phyloP scores from a whole-genome alignment of 2,329 filamentous ascomycete species.

The Paracorniculantispora psalliotae region DNA sequence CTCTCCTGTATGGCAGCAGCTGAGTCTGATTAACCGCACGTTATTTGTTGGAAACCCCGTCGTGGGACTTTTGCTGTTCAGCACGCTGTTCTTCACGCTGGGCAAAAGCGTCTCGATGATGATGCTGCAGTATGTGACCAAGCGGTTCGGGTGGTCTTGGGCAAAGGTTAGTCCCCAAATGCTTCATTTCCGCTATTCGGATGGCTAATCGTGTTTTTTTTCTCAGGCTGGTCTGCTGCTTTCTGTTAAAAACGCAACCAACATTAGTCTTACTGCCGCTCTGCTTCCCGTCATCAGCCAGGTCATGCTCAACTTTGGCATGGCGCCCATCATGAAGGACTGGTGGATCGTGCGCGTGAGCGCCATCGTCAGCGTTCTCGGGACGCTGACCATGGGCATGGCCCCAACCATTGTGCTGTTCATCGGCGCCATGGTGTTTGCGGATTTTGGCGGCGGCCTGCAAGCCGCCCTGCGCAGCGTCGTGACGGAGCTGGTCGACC shows the following conservation, averaged over 20 bases:
- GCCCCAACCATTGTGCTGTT: background rate
- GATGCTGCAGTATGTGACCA: conserved; percentile 13
- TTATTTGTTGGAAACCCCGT: background rate
- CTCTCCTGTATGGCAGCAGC: background rate
- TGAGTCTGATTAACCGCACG: background rate
- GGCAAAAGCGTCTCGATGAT: background rate
- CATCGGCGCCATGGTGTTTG: background rate
- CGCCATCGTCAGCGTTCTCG: background rate
- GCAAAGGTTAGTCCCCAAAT: conserved; percentile 6
- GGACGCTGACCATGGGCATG: background rate
- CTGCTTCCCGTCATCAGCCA: background rate
- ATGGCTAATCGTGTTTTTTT: background rate
- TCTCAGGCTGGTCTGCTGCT: background rate
- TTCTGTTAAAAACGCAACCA: background rate
- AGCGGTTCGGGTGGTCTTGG: conserved; percentile 14
- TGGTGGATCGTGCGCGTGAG: conserved; percentile 8
- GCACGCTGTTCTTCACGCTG: background rate
- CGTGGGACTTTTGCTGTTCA: background rate
- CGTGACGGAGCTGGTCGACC: conserved; percentile 2
- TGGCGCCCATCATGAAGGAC: conserved; percentile 6
- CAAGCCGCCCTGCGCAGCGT: background rate
- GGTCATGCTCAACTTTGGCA: background rate
- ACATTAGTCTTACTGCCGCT: background rate
- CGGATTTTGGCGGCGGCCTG: background rate
- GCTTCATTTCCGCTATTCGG: background rate